A percentile compares a stretch with the other conserved stretches of the same genome.
Conservation (phyloP, 2,329 filamentous ascomycete species). For the Penicillium rolfsii region DNA sequence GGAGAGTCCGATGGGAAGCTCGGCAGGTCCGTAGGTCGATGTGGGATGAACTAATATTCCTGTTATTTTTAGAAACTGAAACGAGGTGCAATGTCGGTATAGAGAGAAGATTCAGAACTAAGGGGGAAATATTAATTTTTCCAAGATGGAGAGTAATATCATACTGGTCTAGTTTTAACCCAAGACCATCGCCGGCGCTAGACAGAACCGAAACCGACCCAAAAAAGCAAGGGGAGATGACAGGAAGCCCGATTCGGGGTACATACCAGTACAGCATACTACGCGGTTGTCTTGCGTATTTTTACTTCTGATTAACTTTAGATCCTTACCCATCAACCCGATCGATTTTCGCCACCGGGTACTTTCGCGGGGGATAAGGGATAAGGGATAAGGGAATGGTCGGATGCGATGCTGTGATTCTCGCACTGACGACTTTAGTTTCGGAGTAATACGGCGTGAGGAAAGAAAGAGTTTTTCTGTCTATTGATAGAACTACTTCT, state of each 20-base stretch:
- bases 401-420: conserved; percentile 3
- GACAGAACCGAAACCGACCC: neutral
- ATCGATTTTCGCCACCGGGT: conserved; percentile 18
- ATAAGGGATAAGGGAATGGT: conserved; percentile 5
- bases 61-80: neutral
- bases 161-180: neutral
- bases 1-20: neutral
- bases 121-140: no score
- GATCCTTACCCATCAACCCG: conserved; percentile 13
- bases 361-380: conserved; percentile 36
- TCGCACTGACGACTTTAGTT: neutral
- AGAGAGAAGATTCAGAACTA: neutral
- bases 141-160: no score
- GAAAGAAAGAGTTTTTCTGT: neutral
- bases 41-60: neutral
- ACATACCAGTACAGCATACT: neutral
- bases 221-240: neutral
- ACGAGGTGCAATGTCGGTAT: neutral
- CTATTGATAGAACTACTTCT: neutral
- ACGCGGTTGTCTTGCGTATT: neutral
- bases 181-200: neutral
- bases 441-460: neutral
- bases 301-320: neutral
- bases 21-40: neutral
- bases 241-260: neutral